Evolutionary conservation across 2,329 filamentous ascomycete species (phyloP).

Genomic region (Fusarium pininemorale): DNA sequence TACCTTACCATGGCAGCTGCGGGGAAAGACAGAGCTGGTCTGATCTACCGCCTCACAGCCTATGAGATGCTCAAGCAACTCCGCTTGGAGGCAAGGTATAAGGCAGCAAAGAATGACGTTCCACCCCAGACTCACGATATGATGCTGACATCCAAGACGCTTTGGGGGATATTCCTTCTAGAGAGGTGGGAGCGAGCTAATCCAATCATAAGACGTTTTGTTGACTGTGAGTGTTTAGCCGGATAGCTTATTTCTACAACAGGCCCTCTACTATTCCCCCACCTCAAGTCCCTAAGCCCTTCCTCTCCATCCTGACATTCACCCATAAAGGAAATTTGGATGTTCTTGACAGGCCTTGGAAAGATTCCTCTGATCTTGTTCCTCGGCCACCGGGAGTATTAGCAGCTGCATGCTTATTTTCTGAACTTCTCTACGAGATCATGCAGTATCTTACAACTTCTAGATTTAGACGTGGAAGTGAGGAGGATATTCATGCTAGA

Average conservation of each 20-base stretch:
- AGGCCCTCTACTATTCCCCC: background rate
- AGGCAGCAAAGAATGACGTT: background rate
- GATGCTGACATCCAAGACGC: background rate
- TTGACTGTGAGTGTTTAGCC: background rate
- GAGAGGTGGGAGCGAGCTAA: background rate
- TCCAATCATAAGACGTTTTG: background rate
- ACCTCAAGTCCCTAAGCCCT: background rate
- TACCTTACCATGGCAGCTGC: background rate
- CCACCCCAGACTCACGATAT: background rate
- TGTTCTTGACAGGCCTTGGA: background rate
- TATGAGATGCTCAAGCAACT: background rate
- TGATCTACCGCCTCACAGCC: background rate
- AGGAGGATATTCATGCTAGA: background rate
- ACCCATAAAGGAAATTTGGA: background rate
- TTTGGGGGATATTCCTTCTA: background rate
- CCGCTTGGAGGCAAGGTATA: background rate
- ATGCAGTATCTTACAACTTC: background rate
- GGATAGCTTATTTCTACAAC: slow-evolving; percentile 1
- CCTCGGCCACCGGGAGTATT: background rate
- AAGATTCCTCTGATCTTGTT: background rate
- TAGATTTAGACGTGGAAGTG: background rate
- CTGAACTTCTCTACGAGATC: background rate
- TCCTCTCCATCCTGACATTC: background rate
- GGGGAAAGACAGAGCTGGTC: background rate
- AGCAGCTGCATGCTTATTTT: background rate